Percentiles rank a stretch among this genome's conserved stretches.
These are phyloP conservation scores for Plectosphaerella plurivora DNA, from an alignment of 2,329 filamentous ascomycete genomes.

Conservation along the genomic window DNA sequence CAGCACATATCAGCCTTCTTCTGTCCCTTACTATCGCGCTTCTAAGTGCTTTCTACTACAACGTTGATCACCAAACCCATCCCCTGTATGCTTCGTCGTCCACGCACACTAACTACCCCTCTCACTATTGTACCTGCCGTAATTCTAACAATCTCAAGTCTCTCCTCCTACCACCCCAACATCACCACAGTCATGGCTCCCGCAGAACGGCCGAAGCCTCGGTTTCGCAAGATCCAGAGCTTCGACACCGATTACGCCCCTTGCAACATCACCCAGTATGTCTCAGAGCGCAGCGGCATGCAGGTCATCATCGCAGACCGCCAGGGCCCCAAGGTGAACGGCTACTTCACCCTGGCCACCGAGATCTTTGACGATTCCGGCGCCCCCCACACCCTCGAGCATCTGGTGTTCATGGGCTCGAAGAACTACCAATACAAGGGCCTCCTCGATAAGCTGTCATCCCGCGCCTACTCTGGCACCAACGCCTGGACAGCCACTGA, in stretches of 20 bases:
- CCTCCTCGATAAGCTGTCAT: conserved; percentile 88
- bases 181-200: conserved; percentile 47
- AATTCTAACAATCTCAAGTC: neutral
- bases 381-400: conserved; percentile 81
- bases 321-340: conserved; percentile 89
- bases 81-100: no score
- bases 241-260: conserved; percentile 91
- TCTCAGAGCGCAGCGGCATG: conserved; percentile 91
- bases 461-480: conserved; percentile 85
- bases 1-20: no score
- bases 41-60: no score
- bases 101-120: neutral
- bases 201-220: conserved; percentile 36
- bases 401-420: conserved; percentile 84
- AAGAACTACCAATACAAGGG: conserved; percentile 93
- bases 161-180: neutral
- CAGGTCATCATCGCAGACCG: conserved; percentile 88
- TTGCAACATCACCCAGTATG: conserved; percentile 88
- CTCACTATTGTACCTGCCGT: neutral
- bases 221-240: conserved; percentile 79
- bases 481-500: conserved; percentile 98
- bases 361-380: conserved; percentile 98
- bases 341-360: conserved; percentile 92
- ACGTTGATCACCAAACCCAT: no score
- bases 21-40: no score